Evolutionary conservation across 2,329 filamentous ascomycete species (phyloP).

Genomic region (Aspergillus uvarum): DNA sequence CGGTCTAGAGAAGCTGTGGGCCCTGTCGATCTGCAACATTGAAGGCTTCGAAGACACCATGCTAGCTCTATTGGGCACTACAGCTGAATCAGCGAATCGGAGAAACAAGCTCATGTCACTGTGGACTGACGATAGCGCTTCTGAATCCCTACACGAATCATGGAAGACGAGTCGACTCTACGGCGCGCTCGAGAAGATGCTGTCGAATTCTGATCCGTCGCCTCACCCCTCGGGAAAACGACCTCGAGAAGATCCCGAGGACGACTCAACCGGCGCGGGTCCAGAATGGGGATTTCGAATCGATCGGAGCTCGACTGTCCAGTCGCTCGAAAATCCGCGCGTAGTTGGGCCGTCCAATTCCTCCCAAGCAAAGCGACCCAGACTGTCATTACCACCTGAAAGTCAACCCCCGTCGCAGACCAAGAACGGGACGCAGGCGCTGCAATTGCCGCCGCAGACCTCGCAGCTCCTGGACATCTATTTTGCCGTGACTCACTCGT

Average conservation of each 20-base stretch:
- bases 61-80: constrained; percentile 39
- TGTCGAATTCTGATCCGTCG: constrained; percentile 34
- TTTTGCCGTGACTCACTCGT: constrained; percentile 58
- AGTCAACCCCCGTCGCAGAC: constrained; percentile 7
- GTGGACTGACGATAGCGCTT: constrained; percentile 42
- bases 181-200: constrained; percentile 42
- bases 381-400: constrained; percentile 25
- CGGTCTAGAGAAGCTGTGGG: constrained; percentile 48
- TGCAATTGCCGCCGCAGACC: constrained; percentile 50
- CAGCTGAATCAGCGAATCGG: constrained; percentile 31
- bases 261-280: constrained; percentile 14
- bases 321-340: constrained; percentile 31
- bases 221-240: constrained; percentile 32
- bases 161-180: constrained; percentile 47
- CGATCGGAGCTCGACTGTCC: constrained; percentile 26
- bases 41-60: constrained; percentile 46
- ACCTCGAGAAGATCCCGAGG: constrained; percentile 32
- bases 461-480: constrained; percentile 57
- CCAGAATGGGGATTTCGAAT: constrained; percentile 36
- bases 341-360: constrained; percentile 29
- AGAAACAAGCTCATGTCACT: constrained; percentile 37
- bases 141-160: constrained; percentile 44
- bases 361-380: constrained; percentile 28
- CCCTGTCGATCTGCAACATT: constrained; percentile 45
- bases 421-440: constrained; percentile 11